Conservation (phyloP, 768 basidiomycete species). For the Suillus hirtellus region DNA sequence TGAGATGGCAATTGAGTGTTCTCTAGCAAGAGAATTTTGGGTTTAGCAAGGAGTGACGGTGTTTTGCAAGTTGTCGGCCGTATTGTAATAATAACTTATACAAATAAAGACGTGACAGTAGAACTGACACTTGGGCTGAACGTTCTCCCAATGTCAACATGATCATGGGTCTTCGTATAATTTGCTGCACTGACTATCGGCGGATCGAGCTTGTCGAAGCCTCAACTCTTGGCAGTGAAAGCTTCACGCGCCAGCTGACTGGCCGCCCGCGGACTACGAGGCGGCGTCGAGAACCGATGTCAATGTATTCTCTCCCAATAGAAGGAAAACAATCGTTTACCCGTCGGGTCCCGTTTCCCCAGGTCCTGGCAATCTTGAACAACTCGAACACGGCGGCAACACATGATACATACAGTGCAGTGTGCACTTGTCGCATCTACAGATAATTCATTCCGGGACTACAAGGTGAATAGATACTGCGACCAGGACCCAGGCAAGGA, state of each 20-base stretch:
- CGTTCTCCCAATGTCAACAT: background rate
- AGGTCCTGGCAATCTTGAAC: background rate
- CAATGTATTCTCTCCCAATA: background rate
- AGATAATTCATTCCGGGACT: background rate
- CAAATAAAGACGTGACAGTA: background rate
- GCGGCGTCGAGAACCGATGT: background rate
- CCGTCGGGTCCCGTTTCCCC: background rate
- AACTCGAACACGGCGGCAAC: background rate
- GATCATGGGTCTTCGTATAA: background rate
- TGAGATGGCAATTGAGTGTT: conserved; percentile 49
- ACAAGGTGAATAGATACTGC: background rate
- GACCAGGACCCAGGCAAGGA: background rate
- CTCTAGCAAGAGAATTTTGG: conserved; percentile 20
- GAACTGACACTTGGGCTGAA: background rate
- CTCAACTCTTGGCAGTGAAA: background rate
- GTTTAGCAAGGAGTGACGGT: background rate
- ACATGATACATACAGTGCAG: background rate
- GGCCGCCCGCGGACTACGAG: conserved; percentile 1
- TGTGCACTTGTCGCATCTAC: background rate
- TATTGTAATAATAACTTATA: background rate
- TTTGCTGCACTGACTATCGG: background rate
- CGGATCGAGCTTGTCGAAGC: conserved; percentile 3
- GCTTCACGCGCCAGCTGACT: background rate
- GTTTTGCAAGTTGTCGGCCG: background rate
- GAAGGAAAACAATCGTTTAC: background rate